These are phyloP conservation scores for Galeopsis tetrahit DNA, from an alignment of 257 asterid species.

Conservation along the genomic window DNA sequence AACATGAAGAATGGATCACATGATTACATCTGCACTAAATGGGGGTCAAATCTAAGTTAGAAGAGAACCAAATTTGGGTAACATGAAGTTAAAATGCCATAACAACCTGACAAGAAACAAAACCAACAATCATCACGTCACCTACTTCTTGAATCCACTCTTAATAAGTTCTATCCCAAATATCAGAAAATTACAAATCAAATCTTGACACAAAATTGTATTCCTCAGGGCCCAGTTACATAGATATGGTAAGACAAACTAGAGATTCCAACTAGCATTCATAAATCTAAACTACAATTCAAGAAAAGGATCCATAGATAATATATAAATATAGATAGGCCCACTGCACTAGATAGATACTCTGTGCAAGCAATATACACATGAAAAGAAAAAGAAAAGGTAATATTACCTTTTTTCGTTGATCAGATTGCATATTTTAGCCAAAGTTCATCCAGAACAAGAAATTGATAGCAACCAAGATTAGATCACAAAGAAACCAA, in stretches of 20 bases:
- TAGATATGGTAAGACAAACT: slow-evolving; percentile 9
- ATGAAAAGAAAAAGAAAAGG: slow-evolving; percentile 8
- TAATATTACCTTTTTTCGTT: slow-evolving; percentile 67
- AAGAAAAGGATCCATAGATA: slow-evolving; percentile 18
- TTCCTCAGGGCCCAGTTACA: slow-evolving; percentile 9
- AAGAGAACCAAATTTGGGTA: slow-evolving; percentile 10
- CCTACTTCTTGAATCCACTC: slow-evolving; percentile 19
- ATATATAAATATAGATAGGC: not conserved
- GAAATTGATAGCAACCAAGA: slow-evolving; percentile 33
- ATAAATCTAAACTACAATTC: slow-evolving; percentile 1
- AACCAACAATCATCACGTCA: slow-evolving; percentile 3
- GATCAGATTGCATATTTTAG: slow-evolving; percentile 80
- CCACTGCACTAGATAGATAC: slow-evolving; percentile 2
- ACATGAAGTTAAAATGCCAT: slow-evolving; percentile 18
- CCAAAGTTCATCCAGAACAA: slow-evolving; percentile 54
- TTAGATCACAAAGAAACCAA: slow-evolving; percentile 44
- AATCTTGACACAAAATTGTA: not conserved
- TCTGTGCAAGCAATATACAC: slow-evolving; percentile 18
- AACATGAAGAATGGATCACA: not conserved
- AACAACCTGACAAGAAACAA: slow-evolving; percentile 19
- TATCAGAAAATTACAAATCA: slow-evolving; percentile 26
- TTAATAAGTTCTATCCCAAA: slow-evolving; percentile 9
- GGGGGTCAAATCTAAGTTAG: not conserved
- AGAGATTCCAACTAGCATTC: slow-evolving; percentile 35
- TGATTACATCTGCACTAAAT: not conserved